These are phyloP conservation scores for Ascochyta pisi DNA, from an alignment of 2,329 filamentous ascomycete species.

Conservation along the genomic window DNA sequence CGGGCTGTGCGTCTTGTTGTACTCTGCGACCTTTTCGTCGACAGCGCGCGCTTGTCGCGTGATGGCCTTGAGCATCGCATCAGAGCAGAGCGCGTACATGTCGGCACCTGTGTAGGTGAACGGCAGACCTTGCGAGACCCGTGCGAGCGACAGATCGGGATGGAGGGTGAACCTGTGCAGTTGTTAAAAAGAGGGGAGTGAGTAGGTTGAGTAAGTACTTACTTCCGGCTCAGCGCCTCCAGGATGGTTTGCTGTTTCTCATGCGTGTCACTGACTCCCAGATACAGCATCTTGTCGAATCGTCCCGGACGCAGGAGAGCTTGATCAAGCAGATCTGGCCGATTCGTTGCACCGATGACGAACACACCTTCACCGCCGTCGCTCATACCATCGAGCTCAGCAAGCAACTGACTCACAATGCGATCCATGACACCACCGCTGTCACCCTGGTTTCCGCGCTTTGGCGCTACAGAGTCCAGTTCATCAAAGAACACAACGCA, in stretches of 20 bases:
- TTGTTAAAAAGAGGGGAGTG: conserved; percentile 2
- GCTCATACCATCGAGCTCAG: conserved; percentile 97
- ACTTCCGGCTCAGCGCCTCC: conserved; percentile 94
- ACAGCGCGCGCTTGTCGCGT: conserved; percentile 86
- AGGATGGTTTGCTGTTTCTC: conserved; percentile 95
- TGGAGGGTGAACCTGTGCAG: conserved; percentile 77
- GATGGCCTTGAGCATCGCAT: conserved; percentile 98
- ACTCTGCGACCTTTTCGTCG: conserved; percentile 77
- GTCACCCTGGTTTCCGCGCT: conserved; percentile 95
- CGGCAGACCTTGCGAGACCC: conserved; percentile 78
- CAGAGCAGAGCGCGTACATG: conserved; percentile 94
- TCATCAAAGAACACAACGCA: conserved; percentile 96
- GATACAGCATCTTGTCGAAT: conserved; percentile 98
- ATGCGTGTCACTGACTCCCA: conserved; percentile 95
- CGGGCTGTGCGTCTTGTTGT: conserved; percentile 61
- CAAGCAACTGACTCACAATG: conserved; percentile 92
- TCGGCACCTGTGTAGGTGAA: conserved; percentile 98
- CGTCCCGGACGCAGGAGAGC: conserved; percentile 86
- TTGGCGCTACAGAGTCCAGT: conserved; percentile 90
- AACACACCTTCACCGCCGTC: conserved; percentile 87
- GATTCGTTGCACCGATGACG: conserved; percentile 94
- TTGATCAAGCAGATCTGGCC: conserved; percentile 90
- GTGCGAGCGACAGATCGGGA: conserved; percentile 75
- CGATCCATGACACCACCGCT: conserved; percentile 98
- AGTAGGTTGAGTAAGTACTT: conserved; percentile 50